Base-by-base conservation (phyloP, 768 basidiomycete species). In the Lepiota subincarnata region DNA sequence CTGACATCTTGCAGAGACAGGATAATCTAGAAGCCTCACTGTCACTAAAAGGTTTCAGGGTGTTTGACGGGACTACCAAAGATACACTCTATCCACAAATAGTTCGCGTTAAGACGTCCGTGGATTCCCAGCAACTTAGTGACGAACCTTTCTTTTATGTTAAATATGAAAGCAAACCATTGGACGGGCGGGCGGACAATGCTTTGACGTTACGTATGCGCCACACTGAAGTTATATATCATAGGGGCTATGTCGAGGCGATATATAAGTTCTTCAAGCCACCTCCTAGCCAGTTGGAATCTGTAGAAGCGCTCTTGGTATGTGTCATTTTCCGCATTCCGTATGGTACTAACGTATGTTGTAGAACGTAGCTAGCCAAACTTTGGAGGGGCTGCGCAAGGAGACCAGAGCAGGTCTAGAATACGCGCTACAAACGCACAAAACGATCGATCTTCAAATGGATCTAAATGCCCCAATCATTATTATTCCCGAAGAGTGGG, bases 391-490 rank as follows among this genome's bases (percentile, higher is more conserved):
- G 4, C 72, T 99, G 20, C 79, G 94, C 53, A 93, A 93, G 64
- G 94, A 98, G 64, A 98, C 97, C 6, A 74, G 97, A 49, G 91
- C 92, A 0, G 93, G 97, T 13, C 74, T 99, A 49, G 96, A 98
- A 72, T 88, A 88, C 70, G 96, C 96, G 0, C 70, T 99, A 44
- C 86, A 94, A 67, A 85, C 83, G 13, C 95, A 97, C 76, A 96
- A 93, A 75, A 98, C 97, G 1, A 76, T 98, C 40, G 95, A 98
- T 66, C 76, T 99, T n/a, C 89, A 92, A 59, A 82, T 99, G 72
- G 95, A 99, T 63, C 80, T 99, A 77, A 91, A 96, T 62, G 93
- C 97, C 0, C 97, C 97, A 4, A 83, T 99, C 60, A 97, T 99
- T 64, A 92, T 99, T 61, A 81, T 98, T 48, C 97, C 97, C 1